Evolutionary conservation across 2,329 filamentous ascomycete species (phyloP).

Genomic region (Raffaelea albimanens): DNA sequence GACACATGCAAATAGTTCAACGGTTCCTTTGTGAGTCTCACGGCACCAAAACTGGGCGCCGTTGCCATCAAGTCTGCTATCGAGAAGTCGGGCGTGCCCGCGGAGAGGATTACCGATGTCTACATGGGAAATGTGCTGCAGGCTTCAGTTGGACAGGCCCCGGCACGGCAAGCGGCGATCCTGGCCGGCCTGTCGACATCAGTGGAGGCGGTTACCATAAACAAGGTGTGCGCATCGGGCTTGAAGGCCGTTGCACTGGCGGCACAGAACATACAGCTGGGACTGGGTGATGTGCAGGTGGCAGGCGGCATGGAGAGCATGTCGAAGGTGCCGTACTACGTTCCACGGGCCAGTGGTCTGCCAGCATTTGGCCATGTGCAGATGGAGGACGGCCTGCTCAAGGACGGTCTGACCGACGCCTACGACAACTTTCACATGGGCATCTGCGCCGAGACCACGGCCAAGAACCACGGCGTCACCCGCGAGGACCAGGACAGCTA

Average conservation of each 20-base stretch:
- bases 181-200: conserved; percentile 76
- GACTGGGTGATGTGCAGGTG: conserved; percentile 76
- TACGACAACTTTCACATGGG: conserved; percentile 98
- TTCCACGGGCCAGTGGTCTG: conserved; percentile 70
- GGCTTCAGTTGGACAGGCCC: conserved; percentile 76
- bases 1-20: conserved; percentile 63
- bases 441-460: conserved; percentile 89
- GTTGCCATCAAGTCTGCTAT: conserved; percentile 87
- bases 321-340: conserved; percentile 86
- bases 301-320: conserved; percentile 99
- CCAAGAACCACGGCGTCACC: conserved; percentile 73
- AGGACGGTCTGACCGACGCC: conserved; percentile 91
- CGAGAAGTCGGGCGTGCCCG: conserved; percentile 73
- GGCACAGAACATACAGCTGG: conserved; percentile 89
- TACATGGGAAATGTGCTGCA: conserved; percentile 97
- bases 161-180: conserved; percentile 81
- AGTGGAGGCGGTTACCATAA: conserved; percentile 85
- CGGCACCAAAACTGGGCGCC: conserved; percentile 81
- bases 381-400: conserved; percentile 85
- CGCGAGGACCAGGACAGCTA: conserved; percentile 86
- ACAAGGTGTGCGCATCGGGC: conserved; percentile 96
- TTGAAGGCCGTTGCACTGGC: conserved; percentile 86
- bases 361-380: conserved; percentile 81
- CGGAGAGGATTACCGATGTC: conserved; percentile 75
- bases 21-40: conserved; percentile 73